Evolutionary conservation across 345 rosid genomes (phyloP).

Genomic region (Salix dunnii): DNA sequence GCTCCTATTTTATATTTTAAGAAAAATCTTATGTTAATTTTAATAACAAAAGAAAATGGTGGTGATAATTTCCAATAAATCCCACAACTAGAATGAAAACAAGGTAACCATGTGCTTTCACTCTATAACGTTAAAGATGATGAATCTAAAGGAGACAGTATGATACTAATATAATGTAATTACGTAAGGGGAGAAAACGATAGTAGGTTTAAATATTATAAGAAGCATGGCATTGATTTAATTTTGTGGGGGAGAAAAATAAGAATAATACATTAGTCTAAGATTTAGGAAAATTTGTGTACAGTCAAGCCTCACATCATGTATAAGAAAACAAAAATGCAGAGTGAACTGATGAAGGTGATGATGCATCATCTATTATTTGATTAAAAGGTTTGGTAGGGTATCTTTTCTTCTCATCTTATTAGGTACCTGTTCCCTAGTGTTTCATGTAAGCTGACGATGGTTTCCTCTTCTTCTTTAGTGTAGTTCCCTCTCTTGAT

Average conservation of each 20-base stretch:
- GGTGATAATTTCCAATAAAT: background rate
- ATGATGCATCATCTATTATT: background rate
- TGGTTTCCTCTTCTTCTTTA: slow-evolving; percentile 49
- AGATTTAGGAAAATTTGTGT: background rate
- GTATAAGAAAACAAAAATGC: background rate
- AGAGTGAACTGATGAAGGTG: background rate
- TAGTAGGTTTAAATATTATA: no score
- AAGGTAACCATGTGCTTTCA: background rate
- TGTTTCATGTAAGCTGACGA: slow-evolving; percentile 33
- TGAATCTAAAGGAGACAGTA: no score
- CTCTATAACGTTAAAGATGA: background rate
- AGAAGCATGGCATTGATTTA: background rate
- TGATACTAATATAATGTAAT: background rate
- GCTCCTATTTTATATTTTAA: no score
- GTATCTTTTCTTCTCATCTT: background rate
- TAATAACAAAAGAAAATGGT: background rate
- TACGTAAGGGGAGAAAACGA: background rate
- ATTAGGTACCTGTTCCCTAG: slow-evolving; percentile 56
- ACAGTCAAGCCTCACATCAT: background rate
- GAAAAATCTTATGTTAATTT: no score
- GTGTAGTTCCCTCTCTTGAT: slow-evolving; percentile 54
- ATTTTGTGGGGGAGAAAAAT: background rate
- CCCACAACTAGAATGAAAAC: background rate
- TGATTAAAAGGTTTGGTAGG: no score
- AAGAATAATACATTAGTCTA: background rate